Conservation (phyloP, 2,329 filamentous ascomycete genomes). For the Epichloe sp. region DNA sequence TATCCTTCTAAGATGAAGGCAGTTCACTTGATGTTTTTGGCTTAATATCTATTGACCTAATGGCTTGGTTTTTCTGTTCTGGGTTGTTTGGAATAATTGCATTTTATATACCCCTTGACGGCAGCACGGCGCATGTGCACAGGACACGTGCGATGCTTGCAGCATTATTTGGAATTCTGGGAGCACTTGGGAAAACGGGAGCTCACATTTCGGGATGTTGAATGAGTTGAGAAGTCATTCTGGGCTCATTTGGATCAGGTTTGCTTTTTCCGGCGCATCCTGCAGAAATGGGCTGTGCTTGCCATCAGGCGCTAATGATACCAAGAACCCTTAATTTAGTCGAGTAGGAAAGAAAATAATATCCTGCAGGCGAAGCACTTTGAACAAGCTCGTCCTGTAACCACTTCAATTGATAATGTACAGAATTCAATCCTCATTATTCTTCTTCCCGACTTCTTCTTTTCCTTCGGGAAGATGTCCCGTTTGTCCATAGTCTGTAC, state of each 20-base stretch:
- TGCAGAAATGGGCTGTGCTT: background rate
- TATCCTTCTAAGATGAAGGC: background rate
- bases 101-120: background rate
- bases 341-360: background rate
- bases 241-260: too few species aligned
- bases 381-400: background rate
- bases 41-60: background rate
- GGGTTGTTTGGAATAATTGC: background rate
- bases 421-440: too few species aligned
- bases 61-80: background rate
- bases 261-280: too few species aligned
- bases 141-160: too few species aligned
- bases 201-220: too few species aligned
- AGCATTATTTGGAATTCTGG: background rate
- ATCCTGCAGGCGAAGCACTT: background rate
- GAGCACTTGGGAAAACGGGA: background rate
- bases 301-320: background rate
- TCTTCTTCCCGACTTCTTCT: too few species aligned
- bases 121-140: background rate
- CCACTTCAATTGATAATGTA: too few species aligned
- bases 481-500: too few species aligned
- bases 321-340: background rate
- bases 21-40: background rate
- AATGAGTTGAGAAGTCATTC: too few species aligned
- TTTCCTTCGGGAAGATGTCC: too few species aligned